Percentiles rank a stretch among this genome's conserved stretches.
Evolutionary conservation across 768 basidiomycete species (phyloP).

Genomic region (Naganishia vishniacii): DNA sequence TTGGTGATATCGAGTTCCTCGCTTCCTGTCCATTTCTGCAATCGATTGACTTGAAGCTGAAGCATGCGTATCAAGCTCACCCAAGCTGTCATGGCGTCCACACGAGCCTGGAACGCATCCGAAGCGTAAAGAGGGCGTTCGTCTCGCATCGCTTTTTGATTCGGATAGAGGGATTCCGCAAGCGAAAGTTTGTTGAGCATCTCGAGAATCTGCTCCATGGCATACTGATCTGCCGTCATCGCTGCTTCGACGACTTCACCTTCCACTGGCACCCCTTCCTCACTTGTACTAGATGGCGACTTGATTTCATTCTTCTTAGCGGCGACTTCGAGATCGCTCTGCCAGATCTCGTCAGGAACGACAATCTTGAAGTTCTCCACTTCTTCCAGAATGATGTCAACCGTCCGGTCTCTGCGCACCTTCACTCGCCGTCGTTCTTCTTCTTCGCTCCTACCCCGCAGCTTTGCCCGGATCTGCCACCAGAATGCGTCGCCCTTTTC

Average conservation of each 20-base stretch:
- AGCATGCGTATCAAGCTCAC: constrained; percentile 78
- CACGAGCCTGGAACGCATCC: constrained; percentile 66
- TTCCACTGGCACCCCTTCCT: constrained; percentile 51
- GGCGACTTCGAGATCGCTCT: constrained; percentile 29
- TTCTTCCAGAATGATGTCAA: constrained; percentile 79
- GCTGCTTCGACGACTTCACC: constrained; percentile 56
- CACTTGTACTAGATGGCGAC: not conserved
- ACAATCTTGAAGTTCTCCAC: constrained; percentile 67
- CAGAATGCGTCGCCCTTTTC: constrained; percentile 56
- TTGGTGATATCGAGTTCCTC: constrained; percentile 82
- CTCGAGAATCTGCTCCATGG: constrained; percentile 44
- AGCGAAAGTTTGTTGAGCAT: constrained; percentile 71
- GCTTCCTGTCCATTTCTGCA: constrained; percentile 90
- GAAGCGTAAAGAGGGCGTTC: constrained; percentile 71
- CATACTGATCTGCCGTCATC: constrained; percentile 30
- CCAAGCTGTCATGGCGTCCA: constrained; percentile 88
- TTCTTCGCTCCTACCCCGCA: constrained; percentile 69
- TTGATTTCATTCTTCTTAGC: constrained; percentile 35
- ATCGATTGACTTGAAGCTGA: constrained; percentile 69
- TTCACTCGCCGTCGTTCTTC: constrained; percentile 78
- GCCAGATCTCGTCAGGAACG: constrained; percentile 40
- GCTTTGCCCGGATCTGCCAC: constrained; percentile 81
- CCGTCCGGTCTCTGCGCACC: constrained; percentile 71
- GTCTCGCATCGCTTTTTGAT: constrained; percentile 66
- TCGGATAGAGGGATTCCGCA: constrained; percentile 81